Evolutionary conservation across 768 basidiomycete genomes (phyloP).

Genomic region (Neoboletus magnificus): DNA sequence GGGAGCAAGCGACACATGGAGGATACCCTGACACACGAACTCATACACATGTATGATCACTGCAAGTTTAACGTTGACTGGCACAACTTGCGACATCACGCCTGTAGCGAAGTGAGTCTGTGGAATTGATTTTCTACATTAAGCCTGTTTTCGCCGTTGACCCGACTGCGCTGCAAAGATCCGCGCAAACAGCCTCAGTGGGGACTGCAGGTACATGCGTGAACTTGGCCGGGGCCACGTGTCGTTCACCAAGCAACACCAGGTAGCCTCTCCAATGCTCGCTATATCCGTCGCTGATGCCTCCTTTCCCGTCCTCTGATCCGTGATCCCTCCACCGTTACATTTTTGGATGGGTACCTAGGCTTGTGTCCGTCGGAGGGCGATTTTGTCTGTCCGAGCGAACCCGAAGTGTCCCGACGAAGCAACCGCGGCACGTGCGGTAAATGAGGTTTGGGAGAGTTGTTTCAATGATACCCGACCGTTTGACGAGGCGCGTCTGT

Average conservation of each 20-base stretch:
- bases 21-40: slow-evolving; percentile 88
- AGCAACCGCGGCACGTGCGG: slow-evolving; percentile 79
- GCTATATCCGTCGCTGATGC: slow-evolving; percentile 10
- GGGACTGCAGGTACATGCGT: slow-evolving; percentile 85
- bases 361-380: slow-evolving; percentile 89
- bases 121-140: background rate
- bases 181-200: slow-evolving; percentile 89
- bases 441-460: slow-evolving; percentile 97
- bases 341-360: slow-evolving; percentile 29
- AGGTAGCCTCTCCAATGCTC: slow-evolving; percentile 47
- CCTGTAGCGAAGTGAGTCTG: slow-evolving; percentile 86
- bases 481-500: slow-evolving; percentile 80
- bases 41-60: slow-evolving; percentile 94
- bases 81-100: slow-evolving; percentile 88
- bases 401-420: slow-evolving; percentile 79
- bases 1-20: slow-evolving; percentile 86
- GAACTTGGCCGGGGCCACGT: slow-evolving; percentile 77
- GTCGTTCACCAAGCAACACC: slow-evolving; percentile 89
- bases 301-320: slow-evolving; percentile 4
- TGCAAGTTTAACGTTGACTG: slow-evolving; percentile 93
- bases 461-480: slow-evolving; percentile 95
- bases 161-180: slow-evolving; percentile 53
- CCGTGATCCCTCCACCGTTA: background rate
- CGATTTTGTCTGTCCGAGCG: slow-evolving; percentile 72
- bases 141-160: background rate